phyloP scores from a whole-genome alignment of 1,139 yeast genomes.

The Taphrina flavorubra region DNA sequence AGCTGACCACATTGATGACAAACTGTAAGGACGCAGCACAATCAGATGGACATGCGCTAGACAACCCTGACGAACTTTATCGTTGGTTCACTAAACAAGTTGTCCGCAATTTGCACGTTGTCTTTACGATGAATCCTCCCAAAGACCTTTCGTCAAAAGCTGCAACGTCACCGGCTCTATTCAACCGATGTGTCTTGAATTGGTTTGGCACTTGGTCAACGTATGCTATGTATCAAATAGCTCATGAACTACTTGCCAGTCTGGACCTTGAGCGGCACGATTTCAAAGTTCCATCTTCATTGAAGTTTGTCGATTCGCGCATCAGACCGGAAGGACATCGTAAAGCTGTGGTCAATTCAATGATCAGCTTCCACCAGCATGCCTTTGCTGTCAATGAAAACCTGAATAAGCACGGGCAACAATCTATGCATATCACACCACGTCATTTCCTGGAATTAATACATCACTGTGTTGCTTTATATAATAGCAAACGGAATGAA shows the following conservation, averaged over 20 bases:
- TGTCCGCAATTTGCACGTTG: slow-evolving; percentile 76
- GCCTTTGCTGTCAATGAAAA: slow-evolving; percentile 46
- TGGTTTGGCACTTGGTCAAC: slow-evolving; percentile 90
- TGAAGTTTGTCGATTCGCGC: slow-evolving; percentile 42
- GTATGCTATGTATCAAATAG: slow-evolving; percentile 60
- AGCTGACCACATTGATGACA: slow-evolving; percentile 60
- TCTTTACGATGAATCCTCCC: slow-evolving; percentile 74
- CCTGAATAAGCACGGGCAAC: slow-evolving; percentile 42
- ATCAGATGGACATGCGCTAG: slow-evolving; percentile 67
- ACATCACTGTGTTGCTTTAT: slow-evolving; percentile 58
- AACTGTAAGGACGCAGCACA: slow-evolving; percentile 66
- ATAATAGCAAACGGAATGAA: slow-evolving; percentile 56
- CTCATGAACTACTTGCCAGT: slow-evolving; percentile 54
- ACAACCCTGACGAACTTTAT: slow-evolving; percentile 73
- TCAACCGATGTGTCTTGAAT: slow-evolving; percentile 85
- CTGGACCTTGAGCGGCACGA: slow-evolving; percentile 63
- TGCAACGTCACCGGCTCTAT: slow-evolving; percentile 84
- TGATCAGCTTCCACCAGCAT: slow-evolving; percentile 59
- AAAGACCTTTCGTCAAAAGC: slow-evolving; percentile 56
- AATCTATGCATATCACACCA: slow-evolving; percentile 55
- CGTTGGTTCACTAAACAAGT: slow-evolving; percentile 75
- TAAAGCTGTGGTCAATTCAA: slow-evolving; percentile 58
- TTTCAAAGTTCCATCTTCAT: slow-evolving; percentile 48
- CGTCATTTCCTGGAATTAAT: slow-evolving; percentile 64
- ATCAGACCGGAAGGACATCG: slow-evolving; percentile 51